phyloP scores from a whole-genome alignment of 202 grass and related monocot species.

The Miscanthus sacchariflorus region DNA sequence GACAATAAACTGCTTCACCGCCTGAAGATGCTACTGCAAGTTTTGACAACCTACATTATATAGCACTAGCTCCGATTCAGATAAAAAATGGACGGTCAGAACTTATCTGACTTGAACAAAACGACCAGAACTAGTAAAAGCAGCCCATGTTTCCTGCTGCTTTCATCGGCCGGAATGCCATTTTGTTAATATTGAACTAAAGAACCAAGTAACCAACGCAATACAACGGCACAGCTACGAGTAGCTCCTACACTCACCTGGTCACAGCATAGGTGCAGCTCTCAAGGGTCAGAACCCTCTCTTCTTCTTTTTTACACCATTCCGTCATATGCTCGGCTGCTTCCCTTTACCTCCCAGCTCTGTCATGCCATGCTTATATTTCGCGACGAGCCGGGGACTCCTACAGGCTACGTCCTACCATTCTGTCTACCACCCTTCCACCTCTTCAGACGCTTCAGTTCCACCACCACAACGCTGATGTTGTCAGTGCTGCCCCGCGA shows the following conservation, averaged over 20 bases:
- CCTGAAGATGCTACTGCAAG: neutral
- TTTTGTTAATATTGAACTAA: slow-evolving; percentile 5
- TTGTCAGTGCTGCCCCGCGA: slow-evolving; percentile 71
- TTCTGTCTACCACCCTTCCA: slow-evolving; percentile 2
- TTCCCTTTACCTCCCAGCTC: neutral
- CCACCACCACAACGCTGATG: slow-evolving; percentile 74
- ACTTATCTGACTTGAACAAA: neutral
- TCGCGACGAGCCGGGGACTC: neutral
- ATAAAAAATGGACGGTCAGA: neutral
- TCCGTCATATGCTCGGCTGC: slow-evolving; percentile 17
- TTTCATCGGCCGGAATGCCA: slow-evolving; percentile 13
- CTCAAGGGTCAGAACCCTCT: neutral
- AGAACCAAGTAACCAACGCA: slow-evolving; percentile 33
- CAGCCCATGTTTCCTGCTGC: slow-evolving; percentile 26
- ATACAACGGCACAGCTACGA: slow-evolving; percentile 27
- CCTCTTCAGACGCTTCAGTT: slow-evolving; percentile 49
- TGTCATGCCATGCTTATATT: slow-evolving; percentile 17
- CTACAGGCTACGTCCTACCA: neutral
- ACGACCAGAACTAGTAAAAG: slow-evolving; percentile 25
- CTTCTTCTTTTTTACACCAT: slow-evolving; percentile 24
- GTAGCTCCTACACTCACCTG: neutral
- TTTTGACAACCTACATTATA: neutral
- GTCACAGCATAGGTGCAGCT: slow-evolving; percentile 14
- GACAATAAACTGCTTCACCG: neutral
- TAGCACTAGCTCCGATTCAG: neutral